These are phyloP conservation scores for Tetracladium setigerum DNA, from an alignment of 495 filamentous ascomycete species.

Conservation along the genomic window DNA sequence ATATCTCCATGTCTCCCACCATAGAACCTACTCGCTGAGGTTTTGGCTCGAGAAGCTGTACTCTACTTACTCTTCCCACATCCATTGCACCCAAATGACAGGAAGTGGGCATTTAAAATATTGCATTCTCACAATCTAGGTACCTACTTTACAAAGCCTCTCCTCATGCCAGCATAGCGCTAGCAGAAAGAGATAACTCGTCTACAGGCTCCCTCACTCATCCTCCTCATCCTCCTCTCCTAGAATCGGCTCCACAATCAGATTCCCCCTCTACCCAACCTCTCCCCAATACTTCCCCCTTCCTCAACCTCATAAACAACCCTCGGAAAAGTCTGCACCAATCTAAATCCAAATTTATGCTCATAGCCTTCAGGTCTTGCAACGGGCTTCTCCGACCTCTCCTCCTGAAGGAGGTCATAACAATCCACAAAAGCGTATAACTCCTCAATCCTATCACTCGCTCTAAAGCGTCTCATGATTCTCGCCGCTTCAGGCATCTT, in stretches of 20 bases:
- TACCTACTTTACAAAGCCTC: no score
- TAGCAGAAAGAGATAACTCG: no score
- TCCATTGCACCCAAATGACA: no score
- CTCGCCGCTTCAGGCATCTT: slow-evolving; percentile 58
- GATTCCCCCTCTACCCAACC: slow-evolving; percentile 79
- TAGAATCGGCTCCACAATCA: slow-evolving; percentile 68
- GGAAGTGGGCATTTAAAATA: no score
- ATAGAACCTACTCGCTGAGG: no score
- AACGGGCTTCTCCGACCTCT: slow-evolving; percentile 26
- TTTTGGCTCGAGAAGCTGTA: no score
- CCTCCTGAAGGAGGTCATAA: slow-evolving; percentile 45
- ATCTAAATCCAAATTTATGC: slow-evolving; percentile 72
- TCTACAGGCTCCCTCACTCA: slow-evolving; percentile 6
- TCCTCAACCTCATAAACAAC: slow-evolving; percentile 62
- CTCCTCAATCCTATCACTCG: slow-evolving; percentile 66
- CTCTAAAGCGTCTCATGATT: slow-evolving; percentile 64
- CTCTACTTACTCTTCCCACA: no score
- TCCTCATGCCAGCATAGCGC: no score
- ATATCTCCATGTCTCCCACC: no score
- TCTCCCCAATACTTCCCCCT: slow-evolving; percentile 55
- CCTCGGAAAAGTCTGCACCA: slow-evolving; percentile 78
- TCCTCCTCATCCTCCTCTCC: slow-evolving; percentile 50
- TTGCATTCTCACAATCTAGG: no score
- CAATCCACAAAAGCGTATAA: slow-evolving; percentile 97
- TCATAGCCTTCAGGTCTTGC: slow-evolving; percentile 53